phyloP scores from a whole-genome alignment of 176 grass and related monocot species.

The Echinochloa phyllopogon region DNA sequence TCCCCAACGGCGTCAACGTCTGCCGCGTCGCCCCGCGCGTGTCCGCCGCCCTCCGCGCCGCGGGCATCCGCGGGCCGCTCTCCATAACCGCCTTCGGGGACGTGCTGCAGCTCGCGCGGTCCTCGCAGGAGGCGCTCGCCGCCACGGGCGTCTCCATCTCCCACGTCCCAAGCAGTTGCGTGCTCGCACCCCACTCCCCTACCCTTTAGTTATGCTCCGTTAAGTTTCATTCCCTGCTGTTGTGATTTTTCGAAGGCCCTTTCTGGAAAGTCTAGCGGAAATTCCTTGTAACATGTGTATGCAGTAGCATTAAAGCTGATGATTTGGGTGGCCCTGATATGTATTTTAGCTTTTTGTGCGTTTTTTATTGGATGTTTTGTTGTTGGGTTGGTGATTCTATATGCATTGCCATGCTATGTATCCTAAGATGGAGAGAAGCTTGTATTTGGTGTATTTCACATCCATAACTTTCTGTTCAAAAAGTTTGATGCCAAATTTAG shows the following conservation, averaged over 20 bases:
- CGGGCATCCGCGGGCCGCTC: conserved; percentile 77
- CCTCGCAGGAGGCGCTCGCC: conserved; percentile 68
- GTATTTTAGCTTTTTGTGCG: not conserved
- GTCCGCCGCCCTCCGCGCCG: conserved; percentile 66
- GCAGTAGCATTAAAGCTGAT: not conserved
- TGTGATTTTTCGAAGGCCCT: not conserved
- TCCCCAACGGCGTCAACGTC: conserved; percentile 68
- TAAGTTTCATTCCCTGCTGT: not conserved
- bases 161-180: conserved; percentile 75
- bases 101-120: conserved; percentile 60
- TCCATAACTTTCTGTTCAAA: not conserved
- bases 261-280: not conserved
- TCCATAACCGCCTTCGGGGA: conserved; percentile 90
- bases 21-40: conserved; percentile 62
- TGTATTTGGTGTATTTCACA: not conserved
- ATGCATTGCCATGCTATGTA: not conserved
- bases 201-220: not conserved
- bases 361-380: conserved; percentile 19
- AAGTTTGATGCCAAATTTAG: not conserved
- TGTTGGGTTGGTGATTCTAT: not conserved
- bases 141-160: conserved; percentile 81
- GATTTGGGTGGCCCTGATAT: not conserved
- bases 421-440: not conserved
- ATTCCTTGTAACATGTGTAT: not conserved
- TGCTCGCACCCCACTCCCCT: not conserved